Base-by-base conservation (phyloP, 345 rosid genomes). In the Corchorus olitorius region DNA sequence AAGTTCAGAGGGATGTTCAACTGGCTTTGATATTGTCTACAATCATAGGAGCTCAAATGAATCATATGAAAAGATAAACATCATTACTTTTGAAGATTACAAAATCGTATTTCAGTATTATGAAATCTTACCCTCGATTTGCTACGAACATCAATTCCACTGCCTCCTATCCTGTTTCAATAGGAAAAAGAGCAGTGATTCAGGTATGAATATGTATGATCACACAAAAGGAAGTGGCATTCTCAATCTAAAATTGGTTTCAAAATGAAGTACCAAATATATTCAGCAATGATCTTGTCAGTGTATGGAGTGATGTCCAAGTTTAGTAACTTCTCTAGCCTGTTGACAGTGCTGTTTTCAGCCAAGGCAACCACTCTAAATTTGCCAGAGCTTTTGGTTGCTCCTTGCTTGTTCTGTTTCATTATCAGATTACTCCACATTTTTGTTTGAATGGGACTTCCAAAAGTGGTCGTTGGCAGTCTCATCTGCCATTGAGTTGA, bases 1-100 rank as follows among this genome's bases (percentile, higher is more conserved):
- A 73, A 96, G 98, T 84, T 96, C 98, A 14, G 98, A 93, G 19
- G 97, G 99, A 82, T 93, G 94, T 73, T 86, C 84, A 65, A 93
- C 94, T 13, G 97, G 98, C 88, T 89, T 91, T 74, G 93, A 73
- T 55, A 93, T 78, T 45, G 99, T 93, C 99, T 93, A 80, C 71
- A 75, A 19, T 76, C 10, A 46, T 33, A 75, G 73, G 37, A 10
- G 53, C 56, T 12, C 45, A 67, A 65, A 67, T 45, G 8, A 46
- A 78, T 75, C 33, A 53, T 39, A 69, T 70, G 17, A 74, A 83
- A 27, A 72, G 70, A 52, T 15, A 64, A 33, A 9, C 17, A 19
- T 69, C 19, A 19, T 69, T 39, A 73, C 39, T 34, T 45, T 52
- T 19, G 55, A 76, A 50, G 37, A 70, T 3, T 61, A n/a, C 22